Evolutionary conservation across 2,329 filamentous ascomycete genomes (phyloP), one percentile per base, ranked within the genome.

Genomic region (Lecanicillium sp.): DNA sequence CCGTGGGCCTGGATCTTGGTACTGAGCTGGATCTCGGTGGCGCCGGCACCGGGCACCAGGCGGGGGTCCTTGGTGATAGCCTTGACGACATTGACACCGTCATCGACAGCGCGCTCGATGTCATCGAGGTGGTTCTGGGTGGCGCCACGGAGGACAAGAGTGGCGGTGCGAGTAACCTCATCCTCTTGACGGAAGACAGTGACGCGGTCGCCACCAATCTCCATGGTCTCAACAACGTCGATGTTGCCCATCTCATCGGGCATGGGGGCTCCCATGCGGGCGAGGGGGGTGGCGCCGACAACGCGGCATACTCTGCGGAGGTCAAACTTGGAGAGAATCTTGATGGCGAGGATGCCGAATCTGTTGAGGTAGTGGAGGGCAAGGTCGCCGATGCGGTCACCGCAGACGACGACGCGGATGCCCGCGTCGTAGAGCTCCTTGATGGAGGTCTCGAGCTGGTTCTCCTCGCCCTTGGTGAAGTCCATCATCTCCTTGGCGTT

Each of bases 401-500:
- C 93, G 48, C 90, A 91, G 56, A 98, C 80, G 42, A 97, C 83
- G 15, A 98, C 94, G 49, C 93, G 83, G 54, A 98, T 70, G 37
- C 93, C 93, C 27, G 89, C 91, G 65, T 98, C 93, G 67, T 96
- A 84, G 19, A 98, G 80, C 69, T 96, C 90, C 77, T 97, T 97
- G 74, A 98, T 87, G 43, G 85, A 77, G 38, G 83, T 77, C 73
- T 98, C 93, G 42, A 98, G 82, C 66, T 96, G 91, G 48, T 75
- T 72, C 73, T 98, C 93, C 73, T 98, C 93, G 53, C 93, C 94
- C 74, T 90, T 95, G 60, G 89, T 95, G 71, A 97, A 98, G 65
- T 97, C 86, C 65, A 97, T 79, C 88, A 98, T 97, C 72, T 98
- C 93, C 75, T 97, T 87, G 51, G 91, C 91, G 65, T 95, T 98